These are phyloP conservation scores for Penicillium vulpinum DNA, from an alignment of 2,329 filamentous ascomycete genomes.

Conservation along the genomic window DNA sequence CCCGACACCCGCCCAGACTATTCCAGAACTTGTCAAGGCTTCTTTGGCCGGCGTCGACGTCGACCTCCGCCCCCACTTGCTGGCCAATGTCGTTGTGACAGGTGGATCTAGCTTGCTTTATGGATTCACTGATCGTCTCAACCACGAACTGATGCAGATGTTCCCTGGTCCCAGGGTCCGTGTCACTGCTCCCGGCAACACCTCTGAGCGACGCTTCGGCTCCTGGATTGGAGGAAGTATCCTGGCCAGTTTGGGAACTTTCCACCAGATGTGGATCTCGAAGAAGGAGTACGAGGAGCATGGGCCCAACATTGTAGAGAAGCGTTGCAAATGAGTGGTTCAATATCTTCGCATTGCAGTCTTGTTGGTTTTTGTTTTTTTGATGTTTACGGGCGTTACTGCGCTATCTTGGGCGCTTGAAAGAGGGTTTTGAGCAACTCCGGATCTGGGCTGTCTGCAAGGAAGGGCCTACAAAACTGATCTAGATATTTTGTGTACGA, in stretches of 20 bases:
- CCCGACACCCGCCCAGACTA: conserved; percentile 72
- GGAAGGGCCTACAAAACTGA: conserved; percentile 11
- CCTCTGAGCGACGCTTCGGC: conserved; percentile 85
- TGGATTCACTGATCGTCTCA: conserved; percentile 87
- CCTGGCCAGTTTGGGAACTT: conserved; percentile 89
- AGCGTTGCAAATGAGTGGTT: conserved; percentile 84
- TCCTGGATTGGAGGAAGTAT: conserved; percentile 98
- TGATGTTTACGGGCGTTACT: conserved; percentile 12
- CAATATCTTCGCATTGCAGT: not conserved
- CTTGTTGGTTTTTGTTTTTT: not conserved
- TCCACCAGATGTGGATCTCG: conserved; percentile 99
- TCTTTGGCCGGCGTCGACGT: conserved; percentile 80
- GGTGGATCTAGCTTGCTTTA: conserved; percentile 84
- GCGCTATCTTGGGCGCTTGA: conserved; percentile 10
- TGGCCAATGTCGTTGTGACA: conserved; percentile 89
- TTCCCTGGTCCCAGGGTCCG: conserved; percentile 86
- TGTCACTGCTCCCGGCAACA: conserved; percentile 81
- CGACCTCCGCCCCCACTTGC: conserved; percentile 77
- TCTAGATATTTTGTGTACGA: conserved; percentile 15
- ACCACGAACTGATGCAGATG: conserved; percentile 75
- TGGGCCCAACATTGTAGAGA: conserved; percentile 85
- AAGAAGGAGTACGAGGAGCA: conserved; percentile 98
- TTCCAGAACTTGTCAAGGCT: conserved; percentile 77
- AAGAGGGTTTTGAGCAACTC: conserved; percentile 9
- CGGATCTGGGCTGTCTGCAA: conserved; percentile 11